phyloP scores from a whole-genome alignment of 495 filamentous ascomycete species.

The Penicillium paradoxum region DNA sequence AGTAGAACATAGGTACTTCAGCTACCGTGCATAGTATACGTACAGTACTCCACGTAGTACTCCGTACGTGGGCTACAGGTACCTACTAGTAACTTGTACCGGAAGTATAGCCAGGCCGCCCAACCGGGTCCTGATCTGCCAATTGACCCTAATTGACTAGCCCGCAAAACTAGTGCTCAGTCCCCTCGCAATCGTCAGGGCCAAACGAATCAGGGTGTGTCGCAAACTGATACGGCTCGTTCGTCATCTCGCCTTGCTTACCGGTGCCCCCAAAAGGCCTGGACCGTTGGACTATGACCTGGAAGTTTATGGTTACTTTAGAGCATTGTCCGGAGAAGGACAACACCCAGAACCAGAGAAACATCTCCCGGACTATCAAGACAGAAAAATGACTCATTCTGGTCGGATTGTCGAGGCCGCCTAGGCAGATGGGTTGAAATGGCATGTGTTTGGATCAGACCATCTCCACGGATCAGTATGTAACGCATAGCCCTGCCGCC shows the following conservation, averaged over 20 bases:
- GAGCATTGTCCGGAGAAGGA: not conserved
- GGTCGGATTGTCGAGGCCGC: not conserved
- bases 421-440: not conserved
- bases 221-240: not conserved
- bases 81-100: not conserved
- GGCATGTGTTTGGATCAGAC: constrained; percentile 5
- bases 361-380: not conserved
- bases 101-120: not conserved
- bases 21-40: not conserved
- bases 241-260: not conserved
- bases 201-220: constrained; percentile 3
- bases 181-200: constrained; percentile 3
- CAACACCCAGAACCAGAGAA: not conserved
- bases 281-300: not conserved
- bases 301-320: not conserved
- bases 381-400: not conserved
- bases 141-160: not conserved
- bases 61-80: not conserved
- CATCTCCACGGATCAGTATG: not conserved
- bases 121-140: not conserved
- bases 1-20: not conserved
- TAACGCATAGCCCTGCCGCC: not conserved
- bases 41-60: not conserved
- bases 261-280: not conserved
- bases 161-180: constrained; percentile 5